phyloP scores from a whole-genome alignment of 169 alveolate species.

The Plasmodium fragile region DNA sequence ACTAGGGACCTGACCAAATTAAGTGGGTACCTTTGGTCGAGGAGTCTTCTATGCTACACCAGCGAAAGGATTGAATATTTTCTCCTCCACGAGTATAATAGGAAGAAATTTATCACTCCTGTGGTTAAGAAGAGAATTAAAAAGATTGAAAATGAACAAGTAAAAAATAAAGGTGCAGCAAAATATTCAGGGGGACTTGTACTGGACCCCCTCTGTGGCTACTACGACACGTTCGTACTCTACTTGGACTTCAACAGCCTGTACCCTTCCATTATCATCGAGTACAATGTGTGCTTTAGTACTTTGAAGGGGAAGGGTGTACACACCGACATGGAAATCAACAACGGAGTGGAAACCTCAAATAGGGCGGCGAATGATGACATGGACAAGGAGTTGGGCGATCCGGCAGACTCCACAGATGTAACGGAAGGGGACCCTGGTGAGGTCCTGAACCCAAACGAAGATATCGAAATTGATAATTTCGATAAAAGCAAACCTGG shows the following conservation, averaged over 20 bases:
- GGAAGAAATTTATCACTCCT: conserved; percentile 90
- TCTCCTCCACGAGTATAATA: conserved; percentile 91
- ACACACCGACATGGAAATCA: conserved; percentile 19
- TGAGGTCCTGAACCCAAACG: conserved; percentile 1
- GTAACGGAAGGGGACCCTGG: conserved; percentile 68
- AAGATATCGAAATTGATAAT: conserved; percentile 67
- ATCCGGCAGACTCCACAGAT: conserved; percentile 60
- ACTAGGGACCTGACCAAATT: conserved; percentile 93
- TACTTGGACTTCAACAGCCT: conserved; percentile 98
- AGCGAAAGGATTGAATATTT: conserved; percentile 95
- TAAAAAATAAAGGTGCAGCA: conserved; percentile 31
- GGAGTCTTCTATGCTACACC: conserved; percentile 87
- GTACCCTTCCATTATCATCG: conserved; percentile 99
- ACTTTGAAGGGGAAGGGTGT: conserved; percentile 85
- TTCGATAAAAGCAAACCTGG: conserved; percentile 82
- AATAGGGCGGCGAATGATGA: conserved; percentile 14
- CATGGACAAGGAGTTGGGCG: conserved; percentile 37
- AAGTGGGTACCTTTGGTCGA: conserved; percentile 94
- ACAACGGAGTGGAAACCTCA: conserved; percentile 33
- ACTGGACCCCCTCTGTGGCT: conserved; percentile 97
- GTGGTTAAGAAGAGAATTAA: conserved; percentile 6
- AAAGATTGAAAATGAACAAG: conserved; percentile 44
- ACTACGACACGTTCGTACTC: conserved; percentile 95
- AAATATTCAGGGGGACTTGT: conserved; percentile 98
- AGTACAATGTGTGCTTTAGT: conserved; percentile 98